Conservation (phyloP, 352 stramenopile species). For the Pythium pyrilobum region DNA sequence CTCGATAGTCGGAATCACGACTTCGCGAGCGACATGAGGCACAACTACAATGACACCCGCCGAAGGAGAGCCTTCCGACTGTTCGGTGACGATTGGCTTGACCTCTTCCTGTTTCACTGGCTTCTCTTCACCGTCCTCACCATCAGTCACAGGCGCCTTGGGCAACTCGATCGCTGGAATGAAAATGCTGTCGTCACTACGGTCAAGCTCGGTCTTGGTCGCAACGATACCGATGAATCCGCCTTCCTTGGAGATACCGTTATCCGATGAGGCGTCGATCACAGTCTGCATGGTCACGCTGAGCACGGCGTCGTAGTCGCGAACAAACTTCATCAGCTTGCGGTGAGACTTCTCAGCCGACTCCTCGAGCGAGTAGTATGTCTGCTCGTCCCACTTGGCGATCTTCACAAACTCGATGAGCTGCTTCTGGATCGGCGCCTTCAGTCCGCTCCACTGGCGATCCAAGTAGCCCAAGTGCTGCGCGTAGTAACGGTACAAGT, state of each 20-base stretch:
- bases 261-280: constrained; percentile 86
- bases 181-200: constrained; percentile 33
- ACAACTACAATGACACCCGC: constrained; percentile 17
- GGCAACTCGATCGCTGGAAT: constrained; percentile 22
- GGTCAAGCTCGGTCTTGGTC: constrained; percentile 60
- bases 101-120: constrained; percentile 3
- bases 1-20: not conserved
- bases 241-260: constrained; percentile 74
- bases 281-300: constrained; percentile 79
- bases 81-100: not conserved
- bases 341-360: constrained; percentile 97
- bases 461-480: constrained; percentile 85
- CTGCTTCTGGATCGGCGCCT: constrained; percentile 94
- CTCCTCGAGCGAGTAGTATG: constrained; percentile 98
- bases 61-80: constrained; percentile 4
- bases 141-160: constrained; percentile 5
- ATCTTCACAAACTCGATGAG: constrained; percentile 98
- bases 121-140: constrained; percentile 11
- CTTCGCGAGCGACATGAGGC: not conserved
- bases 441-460: constrained; percentile 82
- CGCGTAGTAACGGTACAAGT: constrained; percentile 94
- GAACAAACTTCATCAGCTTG: constrained; percentile 97
- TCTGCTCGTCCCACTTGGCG: constrained; percentile 99
- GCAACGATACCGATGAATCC: constrained; percentile 70
- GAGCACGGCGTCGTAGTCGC: constrained; percentile 87